Percentiles rank a stretch among this genome's conserved stretches.
Conservation (phyloP, 2,329 filamentous ascomycete genomes). For the Sclerotinia subarctica region DNA sequence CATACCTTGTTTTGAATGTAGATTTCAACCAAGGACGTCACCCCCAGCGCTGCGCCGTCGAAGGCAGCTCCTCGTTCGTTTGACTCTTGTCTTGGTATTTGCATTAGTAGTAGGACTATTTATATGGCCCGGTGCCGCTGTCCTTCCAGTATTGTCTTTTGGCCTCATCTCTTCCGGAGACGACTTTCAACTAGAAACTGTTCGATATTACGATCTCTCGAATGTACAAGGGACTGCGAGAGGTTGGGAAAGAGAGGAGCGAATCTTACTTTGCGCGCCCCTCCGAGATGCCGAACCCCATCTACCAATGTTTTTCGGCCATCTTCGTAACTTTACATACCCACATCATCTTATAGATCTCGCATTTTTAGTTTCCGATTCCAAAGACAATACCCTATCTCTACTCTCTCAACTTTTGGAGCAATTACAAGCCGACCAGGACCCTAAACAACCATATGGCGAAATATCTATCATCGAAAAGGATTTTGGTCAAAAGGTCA, state of each 20-base stretch:
- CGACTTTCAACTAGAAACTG: slow-evolving; percentile 82
- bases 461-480: slow-evolving; percentile 98
- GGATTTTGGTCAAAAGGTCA: slow-evolving; percentile 96
- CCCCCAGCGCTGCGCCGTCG: slow-evolving; percentile 68
- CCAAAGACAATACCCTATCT: slow-evolving; percentile 82
- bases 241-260: slow-evolving; percentile 94
- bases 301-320: slow-evolving; percentile 97
- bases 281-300: slow-evolving; percentile 90
- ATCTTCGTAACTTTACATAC: slow-evolving; percentile 93
- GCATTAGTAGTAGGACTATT: slow-evolving; percentile 69
- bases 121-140: slow-evolving; percentile 65
- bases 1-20: slow-evolving; percentile 39
- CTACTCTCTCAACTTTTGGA: slow-evolving; percentile 73
- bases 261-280: slow-evolving; percentile 91
- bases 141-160: slow-evolving; percentile 62
- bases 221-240: slow-evolving; percentile 87
- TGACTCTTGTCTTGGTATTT: slow-evolving; percentile 57
- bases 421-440: slow-evolving; percentile 73
- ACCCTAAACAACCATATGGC: slow-evolving; percentile 80
- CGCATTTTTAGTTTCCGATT: slow-evolving; percentile 95
- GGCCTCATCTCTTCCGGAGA: slow-evolving; percentile 65
- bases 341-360: slow-evolving; percentile 95
- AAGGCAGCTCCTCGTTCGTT: slow-evolving; percentile 66
- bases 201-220: slow-evolving; percentile 93
- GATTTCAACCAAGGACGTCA: slow-evolving; percentile 81